phyloP scores from a whole-genome alignment of 768 basidiomycete genomes.

The Russula abietina region DNA sequence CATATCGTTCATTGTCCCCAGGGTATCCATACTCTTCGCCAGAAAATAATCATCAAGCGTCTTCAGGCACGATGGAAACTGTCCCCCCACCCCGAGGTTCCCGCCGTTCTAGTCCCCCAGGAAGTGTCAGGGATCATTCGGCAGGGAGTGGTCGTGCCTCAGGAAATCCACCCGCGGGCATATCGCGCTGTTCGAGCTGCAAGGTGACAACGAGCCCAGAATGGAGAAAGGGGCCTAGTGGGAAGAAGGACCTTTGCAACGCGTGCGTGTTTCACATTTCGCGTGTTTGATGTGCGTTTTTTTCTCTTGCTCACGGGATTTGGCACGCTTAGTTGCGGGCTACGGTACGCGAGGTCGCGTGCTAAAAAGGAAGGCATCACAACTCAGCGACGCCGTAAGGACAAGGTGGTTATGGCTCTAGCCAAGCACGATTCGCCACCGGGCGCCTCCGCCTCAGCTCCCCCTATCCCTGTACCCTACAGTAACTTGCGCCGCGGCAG shows the following conservation, averaged over 20 bases:
- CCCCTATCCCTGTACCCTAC: conserved; percentile 41
- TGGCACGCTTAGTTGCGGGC: conserved; percentile 55
- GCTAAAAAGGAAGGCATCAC: conserved; percentile 79
- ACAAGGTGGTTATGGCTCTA: conserved; percentile 41
- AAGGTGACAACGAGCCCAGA: conserved; percentile 79
- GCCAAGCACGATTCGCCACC: conserved; percentile 27
- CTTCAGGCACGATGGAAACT: conserved; percentile 35
- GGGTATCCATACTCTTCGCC: conserved; percentile 23
- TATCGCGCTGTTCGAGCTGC: conserved; percentile 72
- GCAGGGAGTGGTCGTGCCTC: conserved; percentile 41
- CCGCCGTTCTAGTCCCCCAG: conserved; percentile 40
- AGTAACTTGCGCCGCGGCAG: conserved; percentile 41
- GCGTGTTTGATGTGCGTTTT: conserved; percentile 20
- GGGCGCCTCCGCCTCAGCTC: conserved; percentile 29
- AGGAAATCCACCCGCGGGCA: conserved; percentile 66
- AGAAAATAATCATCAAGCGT: conserved; percentile 27
- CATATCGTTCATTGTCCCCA: conserved; percentile 26
- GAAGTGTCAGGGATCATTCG: conserved; percentile 43
- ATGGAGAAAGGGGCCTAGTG: conserved; percentile 88
- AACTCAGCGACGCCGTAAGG: conserved; percentile 58
- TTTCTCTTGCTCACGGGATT: conserved; percentile 23
- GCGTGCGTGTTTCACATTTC: conserved; percentile 53
- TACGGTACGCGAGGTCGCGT: conserved; percentile 79
- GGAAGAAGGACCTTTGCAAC: conserved; percentile 88
- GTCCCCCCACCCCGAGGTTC: conserved; percentile 53